These are phyloP conservation scores for Vitis riparia DNA, from an alignment of 164 flowering plant genomes.

Conservation along the genomic window DNA sequence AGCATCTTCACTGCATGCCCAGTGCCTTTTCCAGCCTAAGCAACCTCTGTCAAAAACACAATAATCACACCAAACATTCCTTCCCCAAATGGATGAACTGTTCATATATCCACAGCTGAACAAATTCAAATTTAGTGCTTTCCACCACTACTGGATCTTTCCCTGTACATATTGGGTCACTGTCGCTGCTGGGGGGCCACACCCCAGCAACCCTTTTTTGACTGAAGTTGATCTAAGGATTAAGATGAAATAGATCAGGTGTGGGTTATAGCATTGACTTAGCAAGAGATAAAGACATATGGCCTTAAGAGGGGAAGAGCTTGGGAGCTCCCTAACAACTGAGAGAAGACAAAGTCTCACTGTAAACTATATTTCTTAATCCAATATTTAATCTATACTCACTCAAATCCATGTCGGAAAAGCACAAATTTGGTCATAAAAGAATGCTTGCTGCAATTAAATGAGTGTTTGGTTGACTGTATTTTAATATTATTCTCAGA, in stretches of 20 bases:
- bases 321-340: too few relatives aligned
- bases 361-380: background rate
- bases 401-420: background rate
- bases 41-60: background rate
- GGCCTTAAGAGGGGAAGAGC: background rate
- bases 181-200: background rate
- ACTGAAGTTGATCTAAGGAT: background rate
- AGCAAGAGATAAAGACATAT: background rate
- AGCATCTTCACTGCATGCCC: background rate
- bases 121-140: background rate
- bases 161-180: background rate
- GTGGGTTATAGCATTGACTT: conserved; percentile 1
- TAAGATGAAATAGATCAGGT: background rate
- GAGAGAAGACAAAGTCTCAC: background rate
- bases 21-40: background rate
- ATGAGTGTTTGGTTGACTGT: background rate
- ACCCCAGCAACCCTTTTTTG: too few relatives aligned
- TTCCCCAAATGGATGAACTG: background rate
- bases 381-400: background rate
- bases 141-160: background rate
- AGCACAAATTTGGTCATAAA: too few relatives aligned
- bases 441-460: background rate
- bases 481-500: background rate
- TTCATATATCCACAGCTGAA: background rate
- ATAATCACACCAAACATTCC: background rate